phyloP scores from a whole-genome alignment of 495 filamentous ascomycete genomes.

The Penicillium coffeae region DNA sequence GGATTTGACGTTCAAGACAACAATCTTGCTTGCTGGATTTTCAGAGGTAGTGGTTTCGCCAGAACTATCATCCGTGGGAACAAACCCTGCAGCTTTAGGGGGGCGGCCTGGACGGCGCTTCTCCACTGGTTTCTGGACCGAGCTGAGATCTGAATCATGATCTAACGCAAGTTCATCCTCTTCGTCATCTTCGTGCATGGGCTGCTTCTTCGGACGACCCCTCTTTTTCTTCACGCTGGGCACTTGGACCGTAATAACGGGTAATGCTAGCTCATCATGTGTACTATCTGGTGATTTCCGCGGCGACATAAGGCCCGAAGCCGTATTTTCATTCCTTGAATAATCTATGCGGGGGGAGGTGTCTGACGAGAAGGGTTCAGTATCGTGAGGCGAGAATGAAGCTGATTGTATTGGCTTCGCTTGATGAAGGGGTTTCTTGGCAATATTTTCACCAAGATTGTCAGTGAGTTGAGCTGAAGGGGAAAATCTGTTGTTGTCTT shows the following conservation, averaged over 20 bases:
- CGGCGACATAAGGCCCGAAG: conserved; percentile 8
- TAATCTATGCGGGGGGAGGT: conserved; percentile 18
- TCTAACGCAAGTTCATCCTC: conserved; percentile 30
- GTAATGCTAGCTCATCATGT: conserved; percentile 30
- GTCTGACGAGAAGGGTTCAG: conserved; percentile 39
- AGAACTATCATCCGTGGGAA: not conserved
- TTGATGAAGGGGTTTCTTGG: conserved; percentile 15
- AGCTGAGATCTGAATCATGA: conserved; percentile 3
- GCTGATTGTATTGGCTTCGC: conserved; percentile 26
- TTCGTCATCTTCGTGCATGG: conserved; percentile 22
- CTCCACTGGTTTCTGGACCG: conserved; percentile 7
- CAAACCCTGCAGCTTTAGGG: conserved; percentile 9
- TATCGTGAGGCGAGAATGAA: conserved; percentile 37
- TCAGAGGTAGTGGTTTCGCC: conserved; percentile 5
- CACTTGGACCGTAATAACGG: conserved; percentile 15
- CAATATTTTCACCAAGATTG: conserved; percentile 4
- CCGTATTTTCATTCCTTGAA: conserved; percentile 23
- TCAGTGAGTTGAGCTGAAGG: conserved; percentile 5
- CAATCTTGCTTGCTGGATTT: not conserved
- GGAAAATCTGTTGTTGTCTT: not conserved
- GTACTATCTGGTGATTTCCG: conserved; percentile 19
- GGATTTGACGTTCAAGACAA: not conserved
- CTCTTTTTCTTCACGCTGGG: conserved; percentile 29
- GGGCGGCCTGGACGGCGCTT: conserved; percentile 23
- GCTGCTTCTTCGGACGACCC: conserved; percentile 32